Percentiles rank a stretch among this genome's conserved stretches.
Evolutionary conservation across 768 basidiomycete genomes (phyloP).

Genomic region (Mycena epipterygia): DNA sequence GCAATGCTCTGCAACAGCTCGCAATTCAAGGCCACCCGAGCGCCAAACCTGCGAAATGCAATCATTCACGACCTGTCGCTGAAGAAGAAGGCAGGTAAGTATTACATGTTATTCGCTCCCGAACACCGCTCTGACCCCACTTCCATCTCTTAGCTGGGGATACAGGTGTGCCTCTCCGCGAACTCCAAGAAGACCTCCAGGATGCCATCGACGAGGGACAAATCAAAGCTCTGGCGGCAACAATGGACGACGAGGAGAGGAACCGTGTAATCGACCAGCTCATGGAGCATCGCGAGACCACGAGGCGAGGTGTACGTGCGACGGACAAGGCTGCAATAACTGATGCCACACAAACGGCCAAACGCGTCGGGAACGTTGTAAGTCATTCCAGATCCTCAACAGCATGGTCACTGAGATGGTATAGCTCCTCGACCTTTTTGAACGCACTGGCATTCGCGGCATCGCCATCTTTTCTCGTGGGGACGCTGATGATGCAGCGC

Average conservation of each 20-base stretch:
- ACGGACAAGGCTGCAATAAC: background rate
- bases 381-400: background rate
- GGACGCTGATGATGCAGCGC: background rate
- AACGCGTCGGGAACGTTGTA: background rate
- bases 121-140: too few relatives aligned
- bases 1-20: background rate
- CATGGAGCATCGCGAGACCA: background rate
- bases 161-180: background rate
- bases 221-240: background rate
- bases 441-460: conserved; percentile 1
- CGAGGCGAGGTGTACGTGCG: background rate
- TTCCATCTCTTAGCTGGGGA: background rate
- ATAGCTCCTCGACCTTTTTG: background rate
- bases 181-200: background rate
- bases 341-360: background rate
- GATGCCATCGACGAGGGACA: background rate
- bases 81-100: background rate
- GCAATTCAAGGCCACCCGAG: background rate
- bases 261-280: background rate
- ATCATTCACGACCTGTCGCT: background rate
- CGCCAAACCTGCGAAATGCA: background rate
- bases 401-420: background rate
- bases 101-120: background rate
- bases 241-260: background rate
- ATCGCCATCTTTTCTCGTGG: background rate